Evolutionary conservation across 352 stramenopile species (phyloP), one percentile per base, ranked within the genome.

Genomic region (Globisporangium perplexum): DNA sequence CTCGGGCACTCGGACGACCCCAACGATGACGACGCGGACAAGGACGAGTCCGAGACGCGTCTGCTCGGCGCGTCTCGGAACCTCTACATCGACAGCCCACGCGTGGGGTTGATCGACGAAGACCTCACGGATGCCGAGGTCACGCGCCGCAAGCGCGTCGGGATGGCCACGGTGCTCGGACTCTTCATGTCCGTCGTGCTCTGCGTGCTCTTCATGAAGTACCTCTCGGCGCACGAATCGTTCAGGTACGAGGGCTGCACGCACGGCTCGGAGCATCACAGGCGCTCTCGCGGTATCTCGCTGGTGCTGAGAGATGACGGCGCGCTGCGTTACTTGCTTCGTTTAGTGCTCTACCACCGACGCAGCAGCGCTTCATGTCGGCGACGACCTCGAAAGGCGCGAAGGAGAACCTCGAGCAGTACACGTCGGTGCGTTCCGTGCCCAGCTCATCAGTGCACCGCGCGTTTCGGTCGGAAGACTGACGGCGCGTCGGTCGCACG

Each of bases 281-380:
- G 26, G 18, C 46, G 23, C 17, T 47, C 23, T 26, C 22, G 17
- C 5, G 22, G 18, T 18, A 55, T 36, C 20, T 51, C 24, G 35
- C n/a, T n/a, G n/a, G n/a, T n/a, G n/a, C n/a, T n/a, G n/a, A n/a
- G n/a, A n/a, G n/a, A n/a, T n/a, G n/a, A n/a, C n/a, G n/a, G n/a
- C n/a, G n/a, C n/a, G n/a, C n/a, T n/a, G n/a, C n/a, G n/a, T n/a
- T n/a, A 46, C 46, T 20, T 43, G 41, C 33, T n/a, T 23, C 10
- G 14, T 14, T 22, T 31, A 90, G 83, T 43, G 83, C 80, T 1
- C 64, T 86, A 2, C 80, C 80, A 7, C 76, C 80, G 14, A 90
- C 82, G 24, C 78, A 91, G 51, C 77, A 87, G 35, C 82, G 82
- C 15, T 88, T 93, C 47, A 89, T 93, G 64, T 71, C 74, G 17